phyloP scores from a whole-genome alignment of 176 grass and related monocot genomes.

The Phoenix roebelenii region DNA sequence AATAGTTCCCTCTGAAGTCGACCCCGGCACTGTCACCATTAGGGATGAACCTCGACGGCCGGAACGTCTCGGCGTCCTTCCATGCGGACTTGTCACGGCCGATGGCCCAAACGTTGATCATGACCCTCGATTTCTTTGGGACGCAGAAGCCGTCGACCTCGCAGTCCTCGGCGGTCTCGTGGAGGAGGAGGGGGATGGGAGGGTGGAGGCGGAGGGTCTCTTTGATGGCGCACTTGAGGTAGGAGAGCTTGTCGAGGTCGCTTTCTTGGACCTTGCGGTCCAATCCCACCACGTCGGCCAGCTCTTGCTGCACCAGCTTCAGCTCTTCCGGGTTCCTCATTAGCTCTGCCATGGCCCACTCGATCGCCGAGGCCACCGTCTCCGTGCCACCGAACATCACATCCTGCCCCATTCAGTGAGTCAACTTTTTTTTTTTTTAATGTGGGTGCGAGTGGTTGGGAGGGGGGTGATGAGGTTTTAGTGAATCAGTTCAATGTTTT shows the following conservation, averaged over 20 bases:
- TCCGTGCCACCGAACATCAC: slow-evolving; percentile 9
- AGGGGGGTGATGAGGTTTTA: too few relatives aligned
- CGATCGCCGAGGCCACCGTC: slow-evolving; percentile 4
- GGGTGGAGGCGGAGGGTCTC: slow-evolving; percentile 11
- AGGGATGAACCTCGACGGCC: neutral
- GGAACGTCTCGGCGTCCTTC: neutral
- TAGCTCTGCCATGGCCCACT: slow-evolving; percentile 2
- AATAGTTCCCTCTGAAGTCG: neutral
- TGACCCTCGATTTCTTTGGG: neutral
- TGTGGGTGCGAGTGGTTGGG: too few relatives aligned
- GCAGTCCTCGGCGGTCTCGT: slow-evolving; percentile 7
- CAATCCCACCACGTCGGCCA: neutral
- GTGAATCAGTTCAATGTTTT: too few relatives aligned
- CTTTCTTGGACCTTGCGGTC: neutral
- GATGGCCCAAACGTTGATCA: slow-evolving; percentile 6
- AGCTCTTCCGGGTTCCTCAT: slow-evolving; percentile 5
- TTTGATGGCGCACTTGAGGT: slow-evolving; percentile 9
- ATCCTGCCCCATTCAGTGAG: neutral
- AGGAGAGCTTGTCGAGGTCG: slow-evolving; percentile 8
- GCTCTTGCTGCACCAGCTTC: slow-evolving; percentile 2
- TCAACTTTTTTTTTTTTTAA: too few relatives aligned
- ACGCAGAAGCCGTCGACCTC: neutral
- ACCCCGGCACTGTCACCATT: neutral
- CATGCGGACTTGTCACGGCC: neutral
- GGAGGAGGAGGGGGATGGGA: slow-evolving; percentile 5